phyloP scores from a whole-genome alignment of 257 asterid species.

The Solanum paucissectum region DNA sequence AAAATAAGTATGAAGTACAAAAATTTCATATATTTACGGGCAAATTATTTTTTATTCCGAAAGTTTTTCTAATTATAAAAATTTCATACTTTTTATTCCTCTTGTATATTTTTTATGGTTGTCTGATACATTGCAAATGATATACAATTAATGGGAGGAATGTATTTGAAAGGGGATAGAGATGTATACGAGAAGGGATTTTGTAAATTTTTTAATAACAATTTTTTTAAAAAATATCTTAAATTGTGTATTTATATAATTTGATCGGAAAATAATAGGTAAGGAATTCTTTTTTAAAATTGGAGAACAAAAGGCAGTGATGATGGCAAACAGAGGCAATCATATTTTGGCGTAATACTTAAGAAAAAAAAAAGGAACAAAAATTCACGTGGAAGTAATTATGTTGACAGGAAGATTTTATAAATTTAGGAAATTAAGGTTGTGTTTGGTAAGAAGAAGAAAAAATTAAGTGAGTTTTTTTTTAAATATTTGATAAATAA shows the following conservation, averaged over 20 bases:
- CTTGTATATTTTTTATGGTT: no score
- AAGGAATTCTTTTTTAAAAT: not conserved
- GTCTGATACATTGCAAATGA: no score
- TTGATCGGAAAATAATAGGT: not conserved
- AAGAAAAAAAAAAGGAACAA: not conserved
- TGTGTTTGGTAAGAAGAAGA: not conserved
- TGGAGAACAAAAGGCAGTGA: not conserved
- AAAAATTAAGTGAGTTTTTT: not conserved
- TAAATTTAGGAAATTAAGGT: not conserved
- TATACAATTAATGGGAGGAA: no score
- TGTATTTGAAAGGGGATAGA: no score
- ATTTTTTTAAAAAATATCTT: no score
- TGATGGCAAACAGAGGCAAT: not conserved
- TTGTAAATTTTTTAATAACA: no score
- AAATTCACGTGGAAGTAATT: not conserved
- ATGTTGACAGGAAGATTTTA: not conserved
- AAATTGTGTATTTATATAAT: no score
- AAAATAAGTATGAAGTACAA: not conserved
- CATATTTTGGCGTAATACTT: not conserved
- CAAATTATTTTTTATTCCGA: no score
- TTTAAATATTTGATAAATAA: not conserved
- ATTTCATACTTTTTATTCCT: no score
- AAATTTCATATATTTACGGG: not conserved
- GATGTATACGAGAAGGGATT: not conserved
- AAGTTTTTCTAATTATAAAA: no score